A percentile compares a stretch with the other conserved stretches of the same genome.
phyloP scores from a whole-genome alignment of 2,329 filamentous ascomycete species.

The Rhinocladiella mackenziei region DNA sequence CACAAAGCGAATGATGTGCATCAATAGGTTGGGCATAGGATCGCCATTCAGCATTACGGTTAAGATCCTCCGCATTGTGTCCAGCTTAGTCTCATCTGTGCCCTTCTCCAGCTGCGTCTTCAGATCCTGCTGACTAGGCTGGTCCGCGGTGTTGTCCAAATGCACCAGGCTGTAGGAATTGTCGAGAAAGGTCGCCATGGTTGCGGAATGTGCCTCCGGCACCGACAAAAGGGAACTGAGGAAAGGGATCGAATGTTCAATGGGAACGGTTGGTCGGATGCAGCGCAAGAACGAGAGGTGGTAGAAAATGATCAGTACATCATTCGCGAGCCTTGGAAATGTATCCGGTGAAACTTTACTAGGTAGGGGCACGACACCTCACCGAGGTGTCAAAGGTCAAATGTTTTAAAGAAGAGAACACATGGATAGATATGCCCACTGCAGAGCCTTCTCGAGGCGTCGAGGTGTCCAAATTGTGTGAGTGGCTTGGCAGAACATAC shows the following conservation, averaged over 20 bases:
- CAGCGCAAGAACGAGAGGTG: not conserved
- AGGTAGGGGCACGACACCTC: too few relatives aligned
- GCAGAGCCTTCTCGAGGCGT: too few relatives aligned
- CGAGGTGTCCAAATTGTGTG: too few relatives aligned
- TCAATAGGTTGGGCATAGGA: conserved; percentile 87
- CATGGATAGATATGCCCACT: too few relatives aligned
- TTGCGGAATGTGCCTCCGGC: conserved; percentile 32
- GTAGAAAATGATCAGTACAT: not conserved
- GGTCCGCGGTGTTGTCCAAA: conserved; percentile 92
- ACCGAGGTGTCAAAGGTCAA: too few relatives aligned
- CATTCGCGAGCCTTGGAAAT: too few relatives aligned
- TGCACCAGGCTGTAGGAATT: conserved; percentile 95
- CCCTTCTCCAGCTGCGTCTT: conserved; percentile 92
- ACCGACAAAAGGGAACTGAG: not conserved
- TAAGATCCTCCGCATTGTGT: conserved; percentile 87
- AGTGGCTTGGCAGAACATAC: too few relatives aligned
- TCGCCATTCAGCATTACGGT: conserved; percentile 98
- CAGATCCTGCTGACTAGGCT: conserved; percentile 84
- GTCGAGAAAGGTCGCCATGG: conserved; percentile 92
- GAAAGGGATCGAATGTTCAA: not conserved
- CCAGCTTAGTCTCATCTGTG: conserved; percentile 85
- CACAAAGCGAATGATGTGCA: conserved; percentile 99
- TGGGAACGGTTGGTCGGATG: not conserved
- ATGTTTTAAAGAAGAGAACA: too few relatives aligned
- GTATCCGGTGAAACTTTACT: too few relatives aligned